These are phyloP conservation scores for Phoma sp. DNA, from an alignment of 2,329 filamentous ascomycete species.

Conservation along the genomic window DNA sequence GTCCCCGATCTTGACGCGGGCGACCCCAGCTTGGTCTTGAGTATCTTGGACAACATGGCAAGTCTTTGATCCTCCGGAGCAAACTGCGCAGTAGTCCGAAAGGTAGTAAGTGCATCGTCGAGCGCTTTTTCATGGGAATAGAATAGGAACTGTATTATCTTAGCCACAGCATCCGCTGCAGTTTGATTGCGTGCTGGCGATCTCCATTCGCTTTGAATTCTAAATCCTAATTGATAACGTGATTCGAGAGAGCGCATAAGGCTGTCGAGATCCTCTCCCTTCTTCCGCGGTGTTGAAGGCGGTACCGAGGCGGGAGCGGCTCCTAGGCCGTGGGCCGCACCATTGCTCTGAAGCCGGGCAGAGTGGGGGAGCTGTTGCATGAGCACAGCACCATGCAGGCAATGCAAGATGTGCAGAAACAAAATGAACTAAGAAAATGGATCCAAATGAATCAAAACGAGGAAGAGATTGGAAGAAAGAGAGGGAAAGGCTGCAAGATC, in stretches of 20 bases:
- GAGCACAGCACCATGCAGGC: constrained; percentile 9
- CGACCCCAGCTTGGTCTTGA: constrained; percentile 13
- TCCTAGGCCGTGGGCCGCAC: constrained; percentile 8
- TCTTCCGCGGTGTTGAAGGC: constrained; percentile 19
- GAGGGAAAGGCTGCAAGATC: constrained; percentile 16
- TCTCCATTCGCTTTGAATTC: constrained; percentile 18
- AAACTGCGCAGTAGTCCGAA: constrained; percentile 18
- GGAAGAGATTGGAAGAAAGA: not conserved
- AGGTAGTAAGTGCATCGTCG: constrained; percentile 22
- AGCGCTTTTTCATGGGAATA: constrained; percentile 22
- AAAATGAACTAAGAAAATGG: not conserved
- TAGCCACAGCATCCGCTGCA: constrained; percentile 21
- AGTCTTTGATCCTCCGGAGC: constrained; percentile 8
- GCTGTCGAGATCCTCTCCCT: constrained; percentile 22
- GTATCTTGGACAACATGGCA: constrained; percentile 15
- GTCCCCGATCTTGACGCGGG: constrained; percentile 7
- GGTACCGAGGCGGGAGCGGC: constrained; percentile 22
- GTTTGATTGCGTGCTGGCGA: constrained; percentile 26
- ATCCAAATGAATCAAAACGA: not conserved
- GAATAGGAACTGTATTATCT: constrained; percentile 27
- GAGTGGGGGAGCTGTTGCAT: constrained; percentile 17
- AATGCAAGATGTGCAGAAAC: not conserved
- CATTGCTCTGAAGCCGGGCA: not conserved
- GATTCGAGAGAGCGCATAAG: constrained; percentile 29
- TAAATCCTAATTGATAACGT: constrained; percentile 30